A percentile compares a stretch with the other conserved stretches of the same genome.
Evolutionary conservation across 129 eudicot species (phyloP).

Genomic region (Sambucus nigra): DNA sequence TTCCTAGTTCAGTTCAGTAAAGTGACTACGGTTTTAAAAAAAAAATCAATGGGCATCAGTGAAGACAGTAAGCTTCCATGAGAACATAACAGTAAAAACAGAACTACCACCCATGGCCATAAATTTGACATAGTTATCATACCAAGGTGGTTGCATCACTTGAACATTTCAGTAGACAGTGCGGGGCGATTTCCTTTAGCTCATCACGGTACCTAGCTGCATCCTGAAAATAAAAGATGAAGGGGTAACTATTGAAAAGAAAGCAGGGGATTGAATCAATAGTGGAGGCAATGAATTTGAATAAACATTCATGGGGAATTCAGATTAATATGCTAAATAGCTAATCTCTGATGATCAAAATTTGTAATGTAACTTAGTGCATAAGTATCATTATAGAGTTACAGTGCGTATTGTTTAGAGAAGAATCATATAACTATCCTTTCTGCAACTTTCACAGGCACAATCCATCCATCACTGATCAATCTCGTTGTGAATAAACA

Average conservation of each 20-base stretch:
- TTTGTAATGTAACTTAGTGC: background rate
- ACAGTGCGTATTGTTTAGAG: background rate
- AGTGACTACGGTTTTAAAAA: background rate
- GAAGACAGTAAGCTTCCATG: background rate
- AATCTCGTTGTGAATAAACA: background rate
- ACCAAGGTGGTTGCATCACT: slow-evolving; percentile 99
- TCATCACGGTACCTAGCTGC: slow-evolving; percentile 86
- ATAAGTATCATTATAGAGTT: background rate
- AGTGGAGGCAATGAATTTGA: background rate
- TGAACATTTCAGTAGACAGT: slow-evolving; percentile 74
- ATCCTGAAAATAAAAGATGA: slow-evolving; percentile 37
- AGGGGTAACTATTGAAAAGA: background rate
- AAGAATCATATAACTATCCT: background rate
- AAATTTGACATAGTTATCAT: slow-evolving; percentile 11
- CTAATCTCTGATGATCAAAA: background rate
- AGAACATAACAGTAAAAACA: slow-evolving; percentile 1
- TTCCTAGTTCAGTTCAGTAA: background rate
- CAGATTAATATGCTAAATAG: background rate
- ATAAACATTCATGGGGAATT: background rate
- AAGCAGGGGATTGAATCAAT: background rate
- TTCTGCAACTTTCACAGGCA: background rate
- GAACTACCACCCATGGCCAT: background rate
- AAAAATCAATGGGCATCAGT: background rate
- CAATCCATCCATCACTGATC: background rate
- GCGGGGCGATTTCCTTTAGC: slow-evolving; percentile 85